A percentile compares a stretch with the other conserved stretches of the same genome.
These are phyloP conservation scores for Vigna mungo DNA, from an alignment of 306 rosid species.

Conservation along the genomic window DNA sequence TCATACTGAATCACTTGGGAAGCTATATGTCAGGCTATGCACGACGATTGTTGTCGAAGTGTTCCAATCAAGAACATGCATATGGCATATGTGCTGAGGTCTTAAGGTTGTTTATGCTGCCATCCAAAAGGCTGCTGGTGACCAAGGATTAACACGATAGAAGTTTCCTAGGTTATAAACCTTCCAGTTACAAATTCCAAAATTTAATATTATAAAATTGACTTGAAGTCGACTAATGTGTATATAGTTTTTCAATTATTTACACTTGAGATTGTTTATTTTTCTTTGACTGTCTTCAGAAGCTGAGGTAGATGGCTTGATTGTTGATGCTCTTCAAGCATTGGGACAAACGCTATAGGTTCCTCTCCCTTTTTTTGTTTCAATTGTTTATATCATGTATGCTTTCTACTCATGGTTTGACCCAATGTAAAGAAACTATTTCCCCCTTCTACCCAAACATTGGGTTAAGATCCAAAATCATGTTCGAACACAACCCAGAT, in stretches of 20 bases:
- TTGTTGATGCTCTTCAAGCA: conserved; percentile 80
- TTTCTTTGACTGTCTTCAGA: conserved; percentile 54
- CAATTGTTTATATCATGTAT: conserved; percentile 19
- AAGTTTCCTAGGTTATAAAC: conserved; percentile 66
- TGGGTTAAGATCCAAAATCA: conserved; percentile 20
- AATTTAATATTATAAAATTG: conserved; percentile 29
- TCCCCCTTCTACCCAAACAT: not conserved
- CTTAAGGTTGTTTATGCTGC: conserved; percentile 71
- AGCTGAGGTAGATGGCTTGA: conserved; percentile 61
- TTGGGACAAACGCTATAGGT: conserved; percentile 79
- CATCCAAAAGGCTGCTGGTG: conserved; percentile 84
- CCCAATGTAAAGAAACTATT: not conserved
- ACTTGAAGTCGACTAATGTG: conserved; percentile 16
- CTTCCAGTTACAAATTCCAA: conserved; percentile 63
- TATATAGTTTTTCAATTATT: conserved; percentile 12
- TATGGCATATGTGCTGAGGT: conserved; percentile 61
- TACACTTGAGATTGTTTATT: conserved; percentile 34
- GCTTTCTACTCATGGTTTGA: conserved; percentile 10
- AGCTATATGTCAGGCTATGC: conserved; percentile 79
- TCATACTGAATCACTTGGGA: conserved; percentile 69
- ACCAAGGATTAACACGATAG: conserved; percentile 86
- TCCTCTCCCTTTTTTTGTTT: conserved; percentile 37
- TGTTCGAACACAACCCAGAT: not conserved
- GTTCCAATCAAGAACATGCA: conserved; percentile 55
- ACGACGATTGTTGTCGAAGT: conserved; percentile 48